phyloP scores from a whole-genome alignment of 164 flowering plant genomes.

The Chloranthus sessilifolius region DNA sequence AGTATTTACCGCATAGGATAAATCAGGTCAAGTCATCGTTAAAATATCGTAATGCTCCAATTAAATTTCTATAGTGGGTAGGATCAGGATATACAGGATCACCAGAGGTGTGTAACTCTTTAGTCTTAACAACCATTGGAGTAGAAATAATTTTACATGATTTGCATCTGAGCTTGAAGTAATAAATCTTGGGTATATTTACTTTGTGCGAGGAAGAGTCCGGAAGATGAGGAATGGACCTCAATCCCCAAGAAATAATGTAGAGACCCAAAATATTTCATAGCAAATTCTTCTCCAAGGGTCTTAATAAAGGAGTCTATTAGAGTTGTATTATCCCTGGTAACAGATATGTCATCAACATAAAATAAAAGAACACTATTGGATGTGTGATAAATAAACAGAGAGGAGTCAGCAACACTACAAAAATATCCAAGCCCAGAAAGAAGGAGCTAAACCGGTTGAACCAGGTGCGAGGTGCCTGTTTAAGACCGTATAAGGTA shows the following conservation, averaged over 20 bases:
- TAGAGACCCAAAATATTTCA: neutral
- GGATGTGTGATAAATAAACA: neutral
- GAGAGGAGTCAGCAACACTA: neutral
- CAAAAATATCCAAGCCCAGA: neutral
- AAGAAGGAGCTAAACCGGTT: neutral
- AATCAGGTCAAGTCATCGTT: too few relatives aligned
- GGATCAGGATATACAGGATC: too few relatives aligned
- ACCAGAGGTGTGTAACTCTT: too few relatives aligned
- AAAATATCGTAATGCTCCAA: too few relatives aligned
- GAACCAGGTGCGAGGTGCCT: neutral
- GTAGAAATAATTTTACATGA: too few relatives aligned
- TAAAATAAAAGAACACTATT: neutral
- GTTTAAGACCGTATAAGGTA: slow-evolving; percentile 1
- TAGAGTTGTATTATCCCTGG: neutral
- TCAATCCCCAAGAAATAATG: neutral
- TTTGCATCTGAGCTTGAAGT: too few relatives aligned
- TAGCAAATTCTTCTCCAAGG: neutral
- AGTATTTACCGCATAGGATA: too few relatives aligned
- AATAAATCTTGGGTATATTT: too few relatives aligned
- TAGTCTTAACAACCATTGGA: too few relatives aligned
- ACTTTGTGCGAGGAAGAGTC: neutral
- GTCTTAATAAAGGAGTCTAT: neutral
- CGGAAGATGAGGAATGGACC: neutral
- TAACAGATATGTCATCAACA: neutral
- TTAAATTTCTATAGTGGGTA: too few relatives aligned